Percentiles rank a stretch among this genome's conserved stretches.
Evolutionary conservation across 2,329 filamentous ascomycete species (phyloP).

Genomic region (Pseudocercospora fuligena): DNA sequence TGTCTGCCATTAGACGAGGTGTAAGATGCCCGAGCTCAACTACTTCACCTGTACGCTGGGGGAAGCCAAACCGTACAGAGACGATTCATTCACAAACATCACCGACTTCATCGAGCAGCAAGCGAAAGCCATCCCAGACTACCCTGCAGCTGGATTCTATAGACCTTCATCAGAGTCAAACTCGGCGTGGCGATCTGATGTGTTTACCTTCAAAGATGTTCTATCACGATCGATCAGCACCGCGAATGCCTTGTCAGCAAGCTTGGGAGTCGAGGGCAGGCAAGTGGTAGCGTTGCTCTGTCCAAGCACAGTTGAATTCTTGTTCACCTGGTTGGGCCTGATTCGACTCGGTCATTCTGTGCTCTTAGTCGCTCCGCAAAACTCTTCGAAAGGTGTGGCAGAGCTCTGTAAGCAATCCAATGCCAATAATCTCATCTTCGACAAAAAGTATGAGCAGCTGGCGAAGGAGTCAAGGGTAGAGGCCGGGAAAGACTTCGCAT

Average conservation of each 20-base stretch:
- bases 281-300: constrained; percentile 59
- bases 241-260: constrained; percentile 39
- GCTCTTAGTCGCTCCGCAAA: constrained; percentile 61
- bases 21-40: constrained; percentile 28
- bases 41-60: constrained; percentile 68
- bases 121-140: constrained; percentile 47
- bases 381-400: constrained; percentile 53
- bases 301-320: constrained; percentile 61
- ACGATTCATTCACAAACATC: constrained; percentile 50
- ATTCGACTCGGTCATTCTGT: constrained; percentile 61
- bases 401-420: constrained; percentile 58
- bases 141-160: constrained; percentile 59
- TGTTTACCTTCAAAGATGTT: constrained; percentile 46
- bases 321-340: constrained; percentile 65
- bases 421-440: constrained; percentile 52
- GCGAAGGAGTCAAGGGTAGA: constrained; percentile 36
- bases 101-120: constrained; percentile 56
- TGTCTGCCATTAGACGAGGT: not conserved
- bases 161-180: constrained; percentile 32
- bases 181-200: constrained; percentile 26
- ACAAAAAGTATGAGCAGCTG: constrained; percentile 46
- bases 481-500: not conserved
- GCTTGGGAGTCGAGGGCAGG: constrained; percentile 21
- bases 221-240: constrained; percentile 42
- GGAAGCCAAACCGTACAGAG: constrained; percentile 46